These are phyloP conservation scores for Sporothrix luriei DNA, from an alignment of 2,329 filamentous ascomycete species.

Conservation along the genomic window DNA sequence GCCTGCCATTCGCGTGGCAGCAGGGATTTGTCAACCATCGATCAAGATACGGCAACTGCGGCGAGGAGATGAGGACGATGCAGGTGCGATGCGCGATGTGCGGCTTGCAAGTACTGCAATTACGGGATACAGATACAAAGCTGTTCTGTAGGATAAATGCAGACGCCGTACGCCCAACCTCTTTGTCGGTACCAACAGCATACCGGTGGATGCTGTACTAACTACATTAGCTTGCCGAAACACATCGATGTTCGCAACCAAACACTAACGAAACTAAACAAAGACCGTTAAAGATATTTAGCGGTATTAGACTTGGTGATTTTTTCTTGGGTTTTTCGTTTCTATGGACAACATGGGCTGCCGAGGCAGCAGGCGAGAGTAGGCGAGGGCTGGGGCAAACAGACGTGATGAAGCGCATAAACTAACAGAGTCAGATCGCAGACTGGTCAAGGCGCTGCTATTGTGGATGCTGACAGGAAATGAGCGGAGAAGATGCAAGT, in stretches of 20 bases:
- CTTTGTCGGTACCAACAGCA: slow-evolving; percentile 8
- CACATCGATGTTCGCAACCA: neutral
- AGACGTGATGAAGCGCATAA: neutral
- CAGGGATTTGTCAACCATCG: slow-evolving; percentile 17
- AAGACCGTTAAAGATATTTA: slow-evolving; percentile 17
- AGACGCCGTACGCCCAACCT: slow-evolving; percentile 8
- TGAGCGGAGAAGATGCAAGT: neutral
- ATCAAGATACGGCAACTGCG: slow-evolving; percentile 22
- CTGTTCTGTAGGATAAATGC: neutral
- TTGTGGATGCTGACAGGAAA: slow-evolving; percentile 8
- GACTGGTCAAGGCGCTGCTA: slow-evolving; percentile 8
- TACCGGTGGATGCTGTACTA: too few relatives aligned
- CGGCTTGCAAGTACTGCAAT: slow-evolving; percentile 8
- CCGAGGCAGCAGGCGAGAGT: too few relatives aligned
- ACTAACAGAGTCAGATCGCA: slow-evolving; percentile 10
- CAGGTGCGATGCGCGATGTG: neutral
- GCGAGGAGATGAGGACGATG: slow-evolving; percentile 11
- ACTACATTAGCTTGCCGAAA: neutral
- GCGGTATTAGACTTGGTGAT: neutral
- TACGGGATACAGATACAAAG: slow-evolving; percentile 4
- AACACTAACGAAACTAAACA: slow-evolving; percentile 3
- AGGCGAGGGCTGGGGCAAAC: too few relatives aligned
- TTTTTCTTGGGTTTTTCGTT: neutral
- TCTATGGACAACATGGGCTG: neutral
- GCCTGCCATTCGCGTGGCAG: slow-evolving; percentile 22